These are phyloP conservation scores for Lagenaria siceraria DNA, from an alignment of 306 rosid species.

Conservation along the genomic window DNA sequence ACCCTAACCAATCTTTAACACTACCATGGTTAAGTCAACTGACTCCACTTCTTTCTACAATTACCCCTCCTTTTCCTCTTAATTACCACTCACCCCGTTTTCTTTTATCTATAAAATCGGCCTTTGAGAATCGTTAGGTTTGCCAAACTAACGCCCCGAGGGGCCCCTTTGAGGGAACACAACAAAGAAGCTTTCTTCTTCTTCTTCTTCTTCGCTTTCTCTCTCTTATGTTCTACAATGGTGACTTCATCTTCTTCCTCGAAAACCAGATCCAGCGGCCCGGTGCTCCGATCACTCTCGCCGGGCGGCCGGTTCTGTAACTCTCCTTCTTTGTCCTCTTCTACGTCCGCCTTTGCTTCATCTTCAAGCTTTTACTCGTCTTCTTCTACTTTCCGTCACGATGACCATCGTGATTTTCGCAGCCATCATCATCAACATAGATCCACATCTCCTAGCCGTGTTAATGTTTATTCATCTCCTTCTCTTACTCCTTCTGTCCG, in stretches of 20 bases:
- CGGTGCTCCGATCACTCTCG: conserved; percentile 60
- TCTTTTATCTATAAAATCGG: conserved; percentile 33
- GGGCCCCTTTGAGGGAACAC: conserved; percentile 34
- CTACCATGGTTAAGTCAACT: conserved; percentile 28
- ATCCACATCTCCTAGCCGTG: conserved; percentile 77
- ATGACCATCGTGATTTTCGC: conserved; percentile 12
- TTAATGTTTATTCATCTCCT: conserved; percentile 34
- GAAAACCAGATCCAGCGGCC: conserved; percentile 50
- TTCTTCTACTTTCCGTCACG: conserved; percentile 31
- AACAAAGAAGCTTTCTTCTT: not conserved
- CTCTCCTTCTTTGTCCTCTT: conserved; percentile 26
- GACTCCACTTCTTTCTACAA: not conserved
- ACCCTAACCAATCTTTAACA: not conserved
- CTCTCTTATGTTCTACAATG: conserved; percentile 20
- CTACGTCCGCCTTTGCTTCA: conserved; percentile 65
- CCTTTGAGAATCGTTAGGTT: conserved; percentile 76
- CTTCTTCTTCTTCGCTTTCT: not conserved
- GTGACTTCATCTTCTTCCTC: conserved; percentile 29
- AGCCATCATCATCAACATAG: conserved; percentile 35
- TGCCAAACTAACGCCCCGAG: conserved; percentile 75
- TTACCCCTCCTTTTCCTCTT: not conserved
- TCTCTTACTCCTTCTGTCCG: conserved; percentile 44
- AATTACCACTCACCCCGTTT: conserved; percentile 22
- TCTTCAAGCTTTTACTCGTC: conserved; percentile 52
- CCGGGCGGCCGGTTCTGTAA: conserved; percentile 61